A percentile compares a stretch with the other conserved stretches of the same genome.
Conservation (phyloP, 208 protist genomes). For the Acanthamoeba royreba region DNA sequence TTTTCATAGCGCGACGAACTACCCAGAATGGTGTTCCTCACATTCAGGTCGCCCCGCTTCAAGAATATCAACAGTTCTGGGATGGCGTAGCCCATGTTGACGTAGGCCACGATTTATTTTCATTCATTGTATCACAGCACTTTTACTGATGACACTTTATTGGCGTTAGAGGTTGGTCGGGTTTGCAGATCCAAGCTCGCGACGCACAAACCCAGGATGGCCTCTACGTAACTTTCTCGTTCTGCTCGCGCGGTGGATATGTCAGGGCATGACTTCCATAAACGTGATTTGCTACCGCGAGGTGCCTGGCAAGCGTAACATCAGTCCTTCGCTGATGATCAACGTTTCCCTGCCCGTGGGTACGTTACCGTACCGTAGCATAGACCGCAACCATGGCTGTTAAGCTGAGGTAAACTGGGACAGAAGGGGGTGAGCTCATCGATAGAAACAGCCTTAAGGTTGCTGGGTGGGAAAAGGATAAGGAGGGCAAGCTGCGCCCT, state of each 20-base stretch:
- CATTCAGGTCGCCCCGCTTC: too few species aligned
- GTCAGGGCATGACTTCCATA: background rate
- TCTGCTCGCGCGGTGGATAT: background rate
- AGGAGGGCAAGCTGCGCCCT: constrained; percentile 69
- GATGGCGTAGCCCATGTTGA: too few species aligned
- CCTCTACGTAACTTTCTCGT: constrained; percentile 78
- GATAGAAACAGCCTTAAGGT: background rate
- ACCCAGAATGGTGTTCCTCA: too few species aligned
- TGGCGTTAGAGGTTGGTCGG: constrained; percentile 54
- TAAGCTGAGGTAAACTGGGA: too few species aligned
- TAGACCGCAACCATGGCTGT: background rate
- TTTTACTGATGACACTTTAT: too few species aligned
- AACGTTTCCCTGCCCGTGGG: background rate
- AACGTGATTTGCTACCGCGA: constrained; percentile 61
- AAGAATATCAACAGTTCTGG: too few species aligned
- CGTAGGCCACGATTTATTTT: too few species aligned
- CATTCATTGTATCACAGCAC: too few species aligned
- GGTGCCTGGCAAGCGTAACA: background rate
- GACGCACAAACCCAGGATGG: constrained; percentile 71
- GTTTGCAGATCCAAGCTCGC: constrained; percentile 71
- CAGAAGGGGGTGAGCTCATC: too few species aligned
- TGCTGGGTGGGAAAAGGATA: constrained; percentile 85
- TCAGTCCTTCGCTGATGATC: background rate
- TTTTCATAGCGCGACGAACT: too few species aligned
- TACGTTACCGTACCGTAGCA: too few species aligned